Conservation (phyloP, 148 eudicot genomes). For the Arctostaphylos glauca region DNA sequence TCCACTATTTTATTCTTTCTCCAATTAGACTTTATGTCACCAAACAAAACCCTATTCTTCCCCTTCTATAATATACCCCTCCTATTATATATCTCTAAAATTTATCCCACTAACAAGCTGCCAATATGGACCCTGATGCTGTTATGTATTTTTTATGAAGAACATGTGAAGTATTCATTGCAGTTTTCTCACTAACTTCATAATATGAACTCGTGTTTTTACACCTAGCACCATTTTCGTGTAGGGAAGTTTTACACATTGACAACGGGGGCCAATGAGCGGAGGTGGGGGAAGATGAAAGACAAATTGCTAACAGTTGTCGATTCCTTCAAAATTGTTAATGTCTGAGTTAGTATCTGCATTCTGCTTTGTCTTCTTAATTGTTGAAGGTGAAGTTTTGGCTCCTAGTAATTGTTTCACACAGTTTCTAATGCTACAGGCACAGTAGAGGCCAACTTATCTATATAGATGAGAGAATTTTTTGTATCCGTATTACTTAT, state of each 20-base stretch:
- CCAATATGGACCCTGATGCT: not conserved
- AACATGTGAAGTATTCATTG: not conserved
- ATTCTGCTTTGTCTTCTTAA: not conserved
- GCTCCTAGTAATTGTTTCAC: not conserved
- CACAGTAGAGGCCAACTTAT: not conserved
- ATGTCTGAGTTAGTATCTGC: conserved; percentile 37
- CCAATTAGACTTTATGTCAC: too few species aligned
- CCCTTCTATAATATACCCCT: too few species aligned
- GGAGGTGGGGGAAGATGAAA: conserved; percentile 98
- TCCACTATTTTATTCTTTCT: too few species aligned
- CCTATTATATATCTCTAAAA: too few species aligned
- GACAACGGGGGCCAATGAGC: conserved; percentile 93
- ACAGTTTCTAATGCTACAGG: not conserved
- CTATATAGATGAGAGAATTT: conserved; percentile 14
- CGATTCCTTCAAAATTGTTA: conserved; percentile 86
- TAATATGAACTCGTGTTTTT: not conserved
- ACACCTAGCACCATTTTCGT: not conserved
- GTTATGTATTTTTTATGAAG: not conserved
- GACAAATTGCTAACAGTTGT: conserved; percentile 74
- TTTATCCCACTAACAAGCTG: too few species aligned
- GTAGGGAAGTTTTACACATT: conserved; percentile 93
- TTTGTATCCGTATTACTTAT: not conserved
- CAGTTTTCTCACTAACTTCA: not conserved
- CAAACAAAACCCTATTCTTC: too few species aligned
- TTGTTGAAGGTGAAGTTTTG: not conserved